These are phyloP conservation scores for Aspergillus melleus DNA, from an alignment of 2,329 filamentous ascomycete genomes.

Conservation along the genomic window DNA sequence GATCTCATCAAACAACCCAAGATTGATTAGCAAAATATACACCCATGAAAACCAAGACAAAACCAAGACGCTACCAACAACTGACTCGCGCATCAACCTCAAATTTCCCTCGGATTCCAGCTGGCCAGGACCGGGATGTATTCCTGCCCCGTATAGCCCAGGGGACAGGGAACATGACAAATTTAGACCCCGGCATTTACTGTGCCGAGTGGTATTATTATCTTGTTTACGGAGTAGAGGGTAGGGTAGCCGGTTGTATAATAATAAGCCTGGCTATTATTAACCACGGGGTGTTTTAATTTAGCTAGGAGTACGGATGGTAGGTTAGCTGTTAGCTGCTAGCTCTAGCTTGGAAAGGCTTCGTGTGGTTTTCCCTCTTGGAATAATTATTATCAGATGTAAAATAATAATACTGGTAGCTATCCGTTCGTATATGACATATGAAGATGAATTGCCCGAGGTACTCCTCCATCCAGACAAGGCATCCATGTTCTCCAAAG, in stretches of 20 bases:
- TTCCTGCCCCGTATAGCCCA: neutral
- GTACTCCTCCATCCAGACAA: neutral
- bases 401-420: no score
- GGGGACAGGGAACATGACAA: neutral
- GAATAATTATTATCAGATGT: no score
- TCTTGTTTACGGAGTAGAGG: neutral
- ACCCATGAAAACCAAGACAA: neutral
- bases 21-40: neutral
- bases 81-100: neutral
- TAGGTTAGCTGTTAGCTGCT: no score
- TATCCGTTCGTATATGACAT: neutral
- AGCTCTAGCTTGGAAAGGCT: no score
- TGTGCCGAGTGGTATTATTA: neutral
- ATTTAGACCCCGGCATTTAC: neutral
- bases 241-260: neutral
- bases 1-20: neutral
- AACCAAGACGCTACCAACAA: neutral
- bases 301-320: no score
- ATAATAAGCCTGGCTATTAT: neutral
- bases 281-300: no score
- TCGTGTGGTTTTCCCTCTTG: no score
- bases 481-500: neutral
- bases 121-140: neutral
- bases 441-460: neutral
- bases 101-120: neutral